Base-by-base conservation (phyloP, 2,329 filamentous ascomycete genomes). In the Colletotrichum zoysiae region DNA sequence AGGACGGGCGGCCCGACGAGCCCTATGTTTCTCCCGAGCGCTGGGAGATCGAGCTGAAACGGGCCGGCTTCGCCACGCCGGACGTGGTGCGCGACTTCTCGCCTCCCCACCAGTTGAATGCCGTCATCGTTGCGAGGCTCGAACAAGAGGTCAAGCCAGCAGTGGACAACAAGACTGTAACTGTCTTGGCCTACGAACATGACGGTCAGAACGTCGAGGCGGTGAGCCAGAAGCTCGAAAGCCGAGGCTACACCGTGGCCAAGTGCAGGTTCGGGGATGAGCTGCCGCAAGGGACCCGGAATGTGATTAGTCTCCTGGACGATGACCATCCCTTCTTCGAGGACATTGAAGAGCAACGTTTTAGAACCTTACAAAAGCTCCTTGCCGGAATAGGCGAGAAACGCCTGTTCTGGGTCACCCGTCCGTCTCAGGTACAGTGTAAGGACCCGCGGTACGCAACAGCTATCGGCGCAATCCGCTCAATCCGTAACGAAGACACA, bases 41-140 rank as follows among this genome's bases (percentile, higher is more conserved):
- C 7, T 82, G 80, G 81, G 70, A 78, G 2, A 4, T 35, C 1
- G 76, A 80, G 11, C 69, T 82, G 2, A 72, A 69, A 18, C 50
- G 51, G 0, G 75, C 78, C 1, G 78, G 79, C 0, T 81, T 81
- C 62, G 51, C 57, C 5, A 6, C 40, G 40, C 40, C 40, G 40
- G 40, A 42, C 40, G 40, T 42, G 40, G 40, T 42, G 40, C 40
- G 14, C 40, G 40, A 42, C 40, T 42, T 42, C 40, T 6, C 40
- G 40, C 12, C 40, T 16, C 40, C 40, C 40, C 40, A 42, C 40
- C 40, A 42, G 12, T 42, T 42, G 40, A 42, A 42, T 16, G 40
- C 40, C 40, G 40, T 42, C 40, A 42, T 42, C 40, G 14, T 42
- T 16, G 40, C 40, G 40, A 3, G 40, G 14, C 40, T 16, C 40